phyloP scores from a whole-genome alignment of 176 grass and related monocot genomes.

The Oryza coarctata region DNA sequence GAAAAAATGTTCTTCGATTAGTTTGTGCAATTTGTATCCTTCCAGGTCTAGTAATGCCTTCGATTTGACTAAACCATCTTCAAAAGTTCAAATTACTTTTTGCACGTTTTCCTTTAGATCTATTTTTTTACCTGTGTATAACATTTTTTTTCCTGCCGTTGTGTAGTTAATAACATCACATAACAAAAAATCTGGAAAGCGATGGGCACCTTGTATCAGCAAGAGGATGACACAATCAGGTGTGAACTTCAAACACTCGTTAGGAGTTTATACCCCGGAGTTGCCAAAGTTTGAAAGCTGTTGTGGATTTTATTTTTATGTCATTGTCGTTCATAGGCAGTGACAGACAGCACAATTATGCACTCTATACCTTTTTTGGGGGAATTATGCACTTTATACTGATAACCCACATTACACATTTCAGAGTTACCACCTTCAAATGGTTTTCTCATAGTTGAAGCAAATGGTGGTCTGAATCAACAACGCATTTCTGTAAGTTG shows the following conservation, averaged over 20 bases:
- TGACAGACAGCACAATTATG: neutral
- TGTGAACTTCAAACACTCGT: constrained; percentile 33
- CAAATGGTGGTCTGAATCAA: constrained; percentile 96
- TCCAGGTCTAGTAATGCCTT: neutral
- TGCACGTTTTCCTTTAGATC: neutral
- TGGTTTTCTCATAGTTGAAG: constrained; percentile 90
- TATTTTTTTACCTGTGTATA: neutral
- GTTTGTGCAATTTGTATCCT: neutral
- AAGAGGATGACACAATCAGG: constrained; percentile 63
- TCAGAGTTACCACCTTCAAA: constrained; percentile 80
- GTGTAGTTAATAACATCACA: constrained; percentile 60
- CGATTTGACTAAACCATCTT: neutral
- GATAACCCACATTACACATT: constrained; percentile 28
- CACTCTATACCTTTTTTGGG: constrained; percentile 12
- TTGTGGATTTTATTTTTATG: constrained; percentile 13
- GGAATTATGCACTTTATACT: constrained; percentile 14
- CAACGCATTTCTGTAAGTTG: constrained; percentile 92
- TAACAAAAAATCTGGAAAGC: constrained; percentile 52
- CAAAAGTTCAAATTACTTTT: neutral
- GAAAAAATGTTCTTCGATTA: neutral
- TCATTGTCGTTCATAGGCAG: constrained; percentile 1
- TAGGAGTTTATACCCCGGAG: constrained; percentile 7
- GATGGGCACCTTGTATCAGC: constrained; percentile 61
- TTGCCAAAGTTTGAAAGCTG: neutral
- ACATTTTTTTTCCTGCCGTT: constrained; percentile 7